phyloP scores from a whole-genome alignment of 169 alveolate species.

The Plasmodium billcollinsi region DNA sequence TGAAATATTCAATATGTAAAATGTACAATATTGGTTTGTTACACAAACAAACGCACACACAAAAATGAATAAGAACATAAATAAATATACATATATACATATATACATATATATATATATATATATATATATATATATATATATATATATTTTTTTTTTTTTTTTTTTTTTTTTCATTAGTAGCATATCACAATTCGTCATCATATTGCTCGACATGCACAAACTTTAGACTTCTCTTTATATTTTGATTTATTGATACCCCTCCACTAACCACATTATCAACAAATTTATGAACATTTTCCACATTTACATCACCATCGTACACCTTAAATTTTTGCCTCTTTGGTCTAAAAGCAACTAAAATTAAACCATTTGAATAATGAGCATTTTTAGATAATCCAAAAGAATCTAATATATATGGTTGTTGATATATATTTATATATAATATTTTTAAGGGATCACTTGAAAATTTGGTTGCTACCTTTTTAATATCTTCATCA shows the following conservation, averaged over 20 bases:
- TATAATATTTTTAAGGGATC: slow-evolving; percentile 84
- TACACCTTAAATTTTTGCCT: slow-evolving; percentile 40
- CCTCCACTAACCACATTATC: slow-evolving; percentile 75
- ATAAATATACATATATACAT: too few relatives aligned
- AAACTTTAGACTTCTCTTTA: slow-evolving; percentile 24
- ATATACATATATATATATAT: too few relatives aligned
- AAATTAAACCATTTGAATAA: slow-evolving; percentile 39
- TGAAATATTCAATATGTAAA: too few relatives aligned
- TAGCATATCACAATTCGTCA: slow-evolving; percentile 17
- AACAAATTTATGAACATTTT: slow-evolving; percentile 46
- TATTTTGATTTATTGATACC: slow-evolving; percentile 29
- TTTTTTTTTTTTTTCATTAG: not conserved
- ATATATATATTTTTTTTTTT: too few relatives aligned
- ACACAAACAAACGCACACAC: too few relatives aligned
- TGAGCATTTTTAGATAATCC: slow-evolving; percentile 25
- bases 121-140: too few relatives aligned
- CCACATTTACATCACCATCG: slow-evolving; percentile 54
- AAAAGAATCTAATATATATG: slow-evolving; percentile 64
- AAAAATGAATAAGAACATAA: too few relatives aligned
- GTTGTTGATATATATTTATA: slow-evolving; percentile 72
- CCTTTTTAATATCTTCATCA: slow-evolving; percentile 80
- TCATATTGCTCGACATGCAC: slow-evolving; percentile 6
- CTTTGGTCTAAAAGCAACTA: slow-evolving; percentile 71
- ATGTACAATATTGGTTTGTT: too few relatives aligned
- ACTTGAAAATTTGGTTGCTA: slow-evolving; percentile 80